A percentile compares a stretch with the other conserved stretches of the same genome.
These are phyloP conservation scores for Ogataea allantospora DNA, from an alignment of 805 yeast species.

Conservation along the genomic window DNA sequence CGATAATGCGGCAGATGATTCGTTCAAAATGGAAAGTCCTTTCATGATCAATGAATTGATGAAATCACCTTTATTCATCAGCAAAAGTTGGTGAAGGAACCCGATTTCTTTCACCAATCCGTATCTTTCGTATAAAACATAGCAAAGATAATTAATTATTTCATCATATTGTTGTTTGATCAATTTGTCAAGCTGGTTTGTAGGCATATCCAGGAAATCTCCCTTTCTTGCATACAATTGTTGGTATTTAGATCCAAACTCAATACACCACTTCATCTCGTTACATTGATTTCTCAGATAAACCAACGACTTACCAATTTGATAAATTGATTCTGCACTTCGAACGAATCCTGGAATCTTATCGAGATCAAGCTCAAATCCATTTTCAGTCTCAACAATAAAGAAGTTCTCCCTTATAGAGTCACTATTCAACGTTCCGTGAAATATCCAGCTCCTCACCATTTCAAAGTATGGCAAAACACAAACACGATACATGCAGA, in stretches of 20 bases:
- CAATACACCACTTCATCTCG: conserved; percentile 57
- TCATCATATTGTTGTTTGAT: conserved; percentile 49
- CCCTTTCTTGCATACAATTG: conserved; percentile 14
- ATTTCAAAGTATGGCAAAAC: conserved; percentile 60
- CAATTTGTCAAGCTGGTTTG: conserved; percentile 31
- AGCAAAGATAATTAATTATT: conserved; percentile 50
- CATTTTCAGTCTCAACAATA: conserved; percentile 19
- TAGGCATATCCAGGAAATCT: conserved; percentile 35
- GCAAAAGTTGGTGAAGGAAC: conserved; percentile 61
- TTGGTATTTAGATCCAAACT: conserved; percentile 13
- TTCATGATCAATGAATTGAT: conserved; percentile 60
- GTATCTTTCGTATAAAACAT: conserved; percentile 48
- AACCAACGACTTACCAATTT: conserved; percentile 69
- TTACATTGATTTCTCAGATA: conserved; percentile 65
- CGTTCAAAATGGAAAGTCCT: conserved; percentile 51
- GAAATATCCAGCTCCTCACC: conserved; percentile 62
- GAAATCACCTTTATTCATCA: conserved; percentile 81
- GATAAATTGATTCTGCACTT: conserved; percentile 47
- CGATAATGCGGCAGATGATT: conserved; percentile 62
- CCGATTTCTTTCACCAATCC: conserved; percentile 52
- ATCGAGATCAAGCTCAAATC: conserved; percentile 13
- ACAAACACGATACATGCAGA: conserved; percentile 43
- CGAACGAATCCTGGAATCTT: conserved; percentile 48
- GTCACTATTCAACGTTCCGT: conserved; percentile 52
- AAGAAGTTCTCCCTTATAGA: conserved; percentile 65